Conservation (phyloP, 164 flowering plant species). For the Magnolia sinica region DNA sequence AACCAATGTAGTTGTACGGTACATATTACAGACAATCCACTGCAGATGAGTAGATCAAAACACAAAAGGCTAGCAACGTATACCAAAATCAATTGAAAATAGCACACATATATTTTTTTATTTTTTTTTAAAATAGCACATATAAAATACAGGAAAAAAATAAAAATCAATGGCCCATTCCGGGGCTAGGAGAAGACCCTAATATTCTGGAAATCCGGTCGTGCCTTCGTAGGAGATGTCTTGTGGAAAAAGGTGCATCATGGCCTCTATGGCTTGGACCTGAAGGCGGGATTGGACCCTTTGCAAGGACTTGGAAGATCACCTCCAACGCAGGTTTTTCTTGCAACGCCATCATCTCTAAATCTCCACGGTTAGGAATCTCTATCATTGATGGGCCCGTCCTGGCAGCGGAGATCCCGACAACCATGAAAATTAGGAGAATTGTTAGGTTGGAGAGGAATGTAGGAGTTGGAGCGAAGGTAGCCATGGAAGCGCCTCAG, state of each 20-base stretch:
- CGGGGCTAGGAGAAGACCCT: constrained; percentile 1
- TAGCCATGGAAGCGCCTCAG: constrained; percentile 2
- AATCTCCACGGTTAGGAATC: not conserved
- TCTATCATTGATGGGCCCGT: not conserved
- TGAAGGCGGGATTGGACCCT: constrained; percentile 19
- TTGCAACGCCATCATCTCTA: not conserved
- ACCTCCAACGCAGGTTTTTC: not conserved
- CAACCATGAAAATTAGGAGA: constrained; percentile 6
- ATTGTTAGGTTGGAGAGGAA: constrained; percentile 4
- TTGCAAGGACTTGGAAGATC: constrained; percentile 3
- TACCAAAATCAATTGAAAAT: constrained; percentile 2
- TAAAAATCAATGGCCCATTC: not conserved
- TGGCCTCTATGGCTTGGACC: constrained; percentile 32
- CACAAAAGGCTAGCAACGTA: not conserved
- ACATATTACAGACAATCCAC: not conserved
- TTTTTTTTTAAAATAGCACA: not conserved
- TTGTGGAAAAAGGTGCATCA: constrained; percentile 5
- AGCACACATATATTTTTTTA: no score
- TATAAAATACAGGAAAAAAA: not conserved
- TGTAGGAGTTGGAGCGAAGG: not conserved
- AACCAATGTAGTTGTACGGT: not conserved
- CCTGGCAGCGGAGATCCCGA: constrained; percentile 1
- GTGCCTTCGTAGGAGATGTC: constrained; percentile 16
- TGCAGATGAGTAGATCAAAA: not conserved
- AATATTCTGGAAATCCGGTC: not conserved